A percentile compares a stretch with the other conserved stretches of the same genome.
Evolutionary conservation across 495 filamentous ascomycete genomes (phyloP).

Genomic region (Bacidia gigantensis): DNA sequence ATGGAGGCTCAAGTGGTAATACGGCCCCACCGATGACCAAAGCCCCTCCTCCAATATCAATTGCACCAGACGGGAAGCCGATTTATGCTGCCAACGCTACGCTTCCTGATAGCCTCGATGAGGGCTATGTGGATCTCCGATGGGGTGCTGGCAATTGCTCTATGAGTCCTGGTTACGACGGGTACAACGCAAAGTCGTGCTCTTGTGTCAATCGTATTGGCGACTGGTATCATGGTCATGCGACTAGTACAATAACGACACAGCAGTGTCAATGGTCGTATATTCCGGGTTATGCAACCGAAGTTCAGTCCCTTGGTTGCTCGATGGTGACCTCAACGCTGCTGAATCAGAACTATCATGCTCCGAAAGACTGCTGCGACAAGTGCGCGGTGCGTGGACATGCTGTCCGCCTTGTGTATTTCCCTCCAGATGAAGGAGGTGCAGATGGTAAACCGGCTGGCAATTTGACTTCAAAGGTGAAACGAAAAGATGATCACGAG

Average conservation of each 20-base stretch:
- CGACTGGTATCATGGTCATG: too few relatives aligned
- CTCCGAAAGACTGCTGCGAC: slow-evolving; percentile 9
- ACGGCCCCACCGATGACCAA: neutral
- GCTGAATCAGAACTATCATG: slow-evolving; percentile 5
- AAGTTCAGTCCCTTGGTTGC: slow-evolving; percentile 2
- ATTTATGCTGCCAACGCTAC: slow-evolving; percentile 6
- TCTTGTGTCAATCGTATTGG: slow-evolving; percentile 5
- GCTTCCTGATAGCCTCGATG: slow-evolving; percentile 5
- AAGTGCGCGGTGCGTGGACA: slow-evolving; percentile 5
- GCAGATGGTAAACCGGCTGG: neutral
- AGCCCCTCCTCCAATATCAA: neutral
- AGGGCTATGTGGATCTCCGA: slow-evolving; percentile 1
- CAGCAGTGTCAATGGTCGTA: too few relatives aligned
- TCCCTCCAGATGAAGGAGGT: slow-evolving; percentile 1
- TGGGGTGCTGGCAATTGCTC: slow-evolving; percentile 6
- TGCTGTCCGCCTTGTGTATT: slow-evolving; percentile 10
- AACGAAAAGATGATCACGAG: neutral
- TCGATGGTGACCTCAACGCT: slow-evolving; percentile 5
- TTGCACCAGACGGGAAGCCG: neutral
- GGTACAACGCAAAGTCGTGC: slow-evolving; percentile 12
- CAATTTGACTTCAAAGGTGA: neutral
- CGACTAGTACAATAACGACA: too few relatives aligned
- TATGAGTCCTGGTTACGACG: slow-evolving; percentile 6
- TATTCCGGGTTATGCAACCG: neutral
- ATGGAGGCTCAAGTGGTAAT: neutral